Conservation (phyloP, 2,329 filamentous ascomycete genomes). For the Macroventuria anomochaeta region DNA sequence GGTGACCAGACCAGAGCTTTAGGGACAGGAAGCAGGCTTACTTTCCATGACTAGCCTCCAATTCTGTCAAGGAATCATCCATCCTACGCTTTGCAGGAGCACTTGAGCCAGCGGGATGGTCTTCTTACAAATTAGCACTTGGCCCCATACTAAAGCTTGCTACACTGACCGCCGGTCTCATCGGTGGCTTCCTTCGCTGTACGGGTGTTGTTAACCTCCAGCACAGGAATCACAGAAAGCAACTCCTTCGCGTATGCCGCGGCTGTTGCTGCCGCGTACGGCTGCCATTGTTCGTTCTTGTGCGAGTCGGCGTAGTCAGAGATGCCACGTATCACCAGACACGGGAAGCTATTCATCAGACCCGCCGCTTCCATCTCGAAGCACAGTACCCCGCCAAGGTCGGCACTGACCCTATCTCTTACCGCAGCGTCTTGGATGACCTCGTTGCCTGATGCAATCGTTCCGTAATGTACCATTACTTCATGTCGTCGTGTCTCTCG, state of each 20-base stretch:
- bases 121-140: no score
- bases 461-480: no score
- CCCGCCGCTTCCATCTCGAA: conserved; percentile 3
- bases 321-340: background rate
- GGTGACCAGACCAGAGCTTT: background rate
- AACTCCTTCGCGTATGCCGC: conserved; percentile 3
- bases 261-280: background rate
- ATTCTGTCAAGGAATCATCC: no score
- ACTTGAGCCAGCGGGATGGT: no score
- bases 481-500: no score
- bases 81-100: no score
- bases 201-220: conserved; percentile 5
- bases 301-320: conserved; percentile 1
- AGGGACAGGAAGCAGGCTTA: background rate
- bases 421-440: no score
- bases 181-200: background rate
- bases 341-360: conserved; percentile 2
- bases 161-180: background rate
- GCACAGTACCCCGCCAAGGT: conserved; percentile 9
- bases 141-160: no score
- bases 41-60: background rate
- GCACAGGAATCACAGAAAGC: conserved; percentile 3
- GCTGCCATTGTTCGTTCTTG: background rate
- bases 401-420: no score
- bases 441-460: no score